Evolutionary conservation across 2,329 filamentous ascomycete species (phyloP).

Genomic region (Talaromyces sp.): DNA sequence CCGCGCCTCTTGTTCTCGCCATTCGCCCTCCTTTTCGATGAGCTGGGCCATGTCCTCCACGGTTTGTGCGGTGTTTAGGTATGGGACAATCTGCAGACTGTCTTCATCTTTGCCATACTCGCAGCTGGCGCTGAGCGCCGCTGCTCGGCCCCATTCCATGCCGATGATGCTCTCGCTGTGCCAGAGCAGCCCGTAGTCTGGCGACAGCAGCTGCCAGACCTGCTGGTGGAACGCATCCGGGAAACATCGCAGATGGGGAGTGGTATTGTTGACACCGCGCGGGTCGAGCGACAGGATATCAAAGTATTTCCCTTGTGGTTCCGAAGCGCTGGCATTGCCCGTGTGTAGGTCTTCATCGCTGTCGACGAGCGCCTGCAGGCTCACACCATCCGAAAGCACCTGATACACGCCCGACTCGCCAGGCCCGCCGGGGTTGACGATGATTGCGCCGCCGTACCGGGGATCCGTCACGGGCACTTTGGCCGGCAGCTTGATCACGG

Average conservation of each 20-base stretch:
- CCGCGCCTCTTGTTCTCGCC: not conserved
- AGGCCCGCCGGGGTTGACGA: slow-evolving; percentile 2
- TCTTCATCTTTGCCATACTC: not conserved
- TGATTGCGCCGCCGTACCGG: slow-evolving; percentile 1
- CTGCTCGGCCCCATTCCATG: not conserved
- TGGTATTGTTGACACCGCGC: slow-evolving; percentile 1
- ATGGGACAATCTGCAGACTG: not conserved
- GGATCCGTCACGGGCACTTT: slow-evolving; percentile 4
- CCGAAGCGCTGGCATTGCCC: not conserved
- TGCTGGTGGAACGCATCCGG: slow-evolving; percentile 1
- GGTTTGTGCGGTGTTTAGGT: not conserved
- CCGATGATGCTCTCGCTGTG: slow-evolving; percentile 4
- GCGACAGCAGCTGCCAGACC: slow-evolving; percentile 2
- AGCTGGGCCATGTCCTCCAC: not conserved
- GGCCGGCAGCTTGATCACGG: slow-evolving; percentile 3
- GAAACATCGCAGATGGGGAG: slow-evolving; percentile 1
- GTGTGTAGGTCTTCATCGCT: not conserved
- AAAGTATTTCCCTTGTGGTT: not conserved
- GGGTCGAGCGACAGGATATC: slow-evolving; percentile 1
- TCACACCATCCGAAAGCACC: not conserved
- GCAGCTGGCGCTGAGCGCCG: not conserved
- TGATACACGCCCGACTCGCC: slow-evolving; percentile 2
- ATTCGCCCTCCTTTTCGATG: not conserved
- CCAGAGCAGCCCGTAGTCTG: slow-evolving; percentile 1
- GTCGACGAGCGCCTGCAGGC: not conserved